These are phyloP conservation scores for Oxytropis ochrocephala DNA, from an alignment of 306 rosid species.

Conservation along the genomic window DNA sequence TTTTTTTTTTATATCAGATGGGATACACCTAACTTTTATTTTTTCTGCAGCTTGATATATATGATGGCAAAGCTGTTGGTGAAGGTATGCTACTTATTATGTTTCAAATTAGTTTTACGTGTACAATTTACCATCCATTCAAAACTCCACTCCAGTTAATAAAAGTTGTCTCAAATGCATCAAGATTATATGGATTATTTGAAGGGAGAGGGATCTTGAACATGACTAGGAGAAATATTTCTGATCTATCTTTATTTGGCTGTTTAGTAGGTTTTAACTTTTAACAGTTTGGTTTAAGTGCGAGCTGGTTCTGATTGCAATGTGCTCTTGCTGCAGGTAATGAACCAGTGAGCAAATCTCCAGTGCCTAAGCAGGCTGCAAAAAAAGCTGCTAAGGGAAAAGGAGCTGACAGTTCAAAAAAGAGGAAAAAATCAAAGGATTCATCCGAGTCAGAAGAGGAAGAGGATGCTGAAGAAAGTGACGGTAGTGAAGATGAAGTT, in stretches of 20 bases:
- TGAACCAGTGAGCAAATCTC: constrained; percentile 31
- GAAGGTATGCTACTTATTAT: constrained; percentile 55
- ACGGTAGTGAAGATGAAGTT: constrained; percentile 45
- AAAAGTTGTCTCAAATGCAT: neutral
- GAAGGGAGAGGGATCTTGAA: neutral
- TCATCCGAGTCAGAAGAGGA: constrained; percentile 69
- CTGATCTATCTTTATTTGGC: neutral
- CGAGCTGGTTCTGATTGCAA: constrained; percentile 3
- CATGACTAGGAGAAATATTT: neutral
- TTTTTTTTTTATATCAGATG: neutral
- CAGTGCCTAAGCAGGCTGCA: constrained; percentile 47
- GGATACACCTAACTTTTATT: constrained; percentile 6
- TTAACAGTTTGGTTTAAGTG: neutral
- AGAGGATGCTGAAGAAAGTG: constrained; percentile 42
- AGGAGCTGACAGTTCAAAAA: constrained; percentile 54
- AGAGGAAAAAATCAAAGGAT: constrained; percentile 67
- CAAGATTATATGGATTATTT: neutral
- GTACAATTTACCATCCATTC: neutral
- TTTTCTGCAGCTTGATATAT: constrained; percentile 64
- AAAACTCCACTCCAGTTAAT: neutral
- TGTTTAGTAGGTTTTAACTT: constrained; percentile 3
- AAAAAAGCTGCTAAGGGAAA: constrained; percentile 63
- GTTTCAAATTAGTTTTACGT: neutral
- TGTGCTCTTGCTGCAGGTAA: constrained; percentile 33
- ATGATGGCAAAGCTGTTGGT: constrained; percentile 70